Evolutionary conservation across 1,284 basidiomycete genomes (phyloP), one percentile per base, ranked within the genome.

Genomic region (Ceratobasidium sp.): DNA sequence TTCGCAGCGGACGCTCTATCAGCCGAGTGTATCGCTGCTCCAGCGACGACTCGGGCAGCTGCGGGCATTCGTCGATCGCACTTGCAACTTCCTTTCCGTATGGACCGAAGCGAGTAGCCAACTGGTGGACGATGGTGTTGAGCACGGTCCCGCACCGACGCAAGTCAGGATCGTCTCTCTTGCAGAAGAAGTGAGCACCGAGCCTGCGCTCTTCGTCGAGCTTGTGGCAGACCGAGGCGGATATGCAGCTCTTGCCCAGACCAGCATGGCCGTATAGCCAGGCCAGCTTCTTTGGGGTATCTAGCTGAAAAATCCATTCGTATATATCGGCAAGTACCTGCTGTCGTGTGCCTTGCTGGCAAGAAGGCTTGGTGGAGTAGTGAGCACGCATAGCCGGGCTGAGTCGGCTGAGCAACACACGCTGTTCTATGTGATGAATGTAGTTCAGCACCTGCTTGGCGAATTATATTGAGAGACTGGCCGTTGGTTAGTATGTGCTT

Each of bases 131-230:
- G 18, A 64, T 36, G 3, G 61, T 52, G n/a, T 52, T 52, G 28
- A 64, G 48, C 1, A 64, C 32, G 2, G 8, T n/a, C 10, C 30
- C 46, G 3, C 46, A 48, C 4, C 34, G 9, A 2, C 48, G 61
- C 23, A 52, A 34, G n/a, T 64, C 46, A 12, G 61, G 61, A 26
- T 52, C 61, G 34, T 64, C 61, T n/a, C 34, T 46, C 32, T 52
- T 64, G 61, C 61, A 64, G 16, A 61, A 61, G 59, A 46, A 61
- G 28, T 48, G 41, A 4, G 43, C 59, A 12, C 43, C 59, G 12
- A 64, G 48, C 5, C 12, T 52, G 21, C 39, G 3, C 10, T 64
- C 32, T 6, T 14, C 4, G 61, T 64, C 45, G 46, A 64, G 46
- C 36, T 16, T 21, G 21, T 10, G 43, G 28, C 61, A 64, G 18